Percentiles rank a stretch among this genome's conserved stretches.
Conservation (phyloP, 345 rosid species). For the Kernera saxatilis region DNA sequence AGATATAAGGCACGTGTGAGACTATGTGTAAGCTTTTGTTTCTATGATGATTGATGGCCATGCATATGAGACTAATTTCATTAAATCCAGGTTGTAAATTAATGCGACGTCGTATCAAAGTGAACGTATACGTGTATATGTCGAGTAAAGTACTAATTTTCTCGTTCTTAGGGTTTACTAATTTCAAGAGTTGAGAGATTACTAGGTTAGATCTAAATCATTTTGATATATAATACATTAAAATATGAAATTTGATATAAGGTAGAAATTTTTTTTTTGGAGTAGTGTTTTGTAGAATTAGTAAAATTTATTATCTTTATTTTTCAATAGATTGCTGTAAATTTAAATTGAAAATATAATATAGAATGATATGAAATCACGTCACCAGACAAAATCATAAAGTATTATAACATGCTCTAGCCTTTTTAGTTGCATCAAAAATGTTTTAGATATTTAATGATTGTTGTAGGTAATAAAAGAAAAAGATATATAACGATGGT, state of each 20-base stretch:
- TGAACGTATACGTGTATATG: background rate
- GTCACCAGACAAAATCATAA: background rate
- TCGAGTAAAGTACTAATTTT: background rate
- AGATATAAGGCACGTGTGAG: constrained; percentile 28
- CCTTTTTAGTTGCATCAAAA: background rate
- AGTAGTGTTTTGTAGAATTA: background rate
- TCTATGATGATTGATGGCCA: constrained; percentile 11
- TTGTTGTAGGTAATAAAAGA: too few species aligned
- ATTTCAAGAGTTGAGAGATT: background rate
- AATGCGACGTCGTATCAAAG: background rate
- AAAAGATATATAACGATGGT: too few species aligned
- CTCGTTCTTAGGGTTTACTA: background rate
- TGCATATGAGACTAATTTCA: constrained; percentile 26
- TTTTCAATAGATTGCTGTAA: too few species aligned
- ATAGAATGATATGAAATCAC: background rate
- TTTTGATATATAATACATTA: background rate
- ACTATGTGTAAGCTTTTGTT: constrained; percentile 34
- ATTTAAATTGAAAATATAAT: too few species aligned
- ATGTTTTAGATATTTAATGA: too few species aligned
- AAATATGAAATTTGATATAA: background rate
- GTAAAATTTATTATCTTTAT: too few species aligned
- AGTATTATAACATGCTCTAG: background rate
- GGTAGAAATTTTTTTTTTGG: background rate
- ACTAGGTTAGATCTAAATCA: background rate
- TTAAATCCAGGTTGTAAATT: background rate